phyloP scores from a whole-genome alignment of 306 rosid genomes.

The Rubus idaeus region DNA sequence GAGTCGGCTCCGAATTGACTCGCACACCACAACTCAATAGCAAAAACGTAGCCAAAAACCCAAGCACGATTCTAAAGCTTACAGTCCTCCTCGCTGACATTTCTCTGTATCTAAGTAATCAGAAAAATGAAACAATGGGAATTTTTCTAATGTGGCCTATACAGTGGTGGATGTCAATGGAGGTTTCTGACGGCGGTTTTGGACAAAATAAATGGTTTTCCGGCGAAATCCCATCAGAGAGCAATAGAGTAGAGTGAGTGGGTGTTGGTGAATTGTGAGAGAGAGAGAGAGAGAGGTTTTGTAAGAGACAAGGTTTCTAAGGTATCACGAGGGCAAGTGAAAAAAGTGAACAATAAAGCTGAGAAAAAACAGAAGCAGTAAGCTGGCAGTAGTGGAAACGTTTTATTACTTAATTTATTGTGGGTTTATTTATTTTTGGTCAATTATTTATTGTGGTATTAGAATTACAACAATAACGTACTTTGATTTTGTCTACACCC shows the following conservation, averaged over 20 bases:
- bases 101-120: neutral
- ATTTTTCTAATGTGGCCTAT: neutral
- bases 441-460: neutral
- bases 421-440: neutral
- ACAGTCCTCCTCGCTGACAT: conserved; percentile 34
- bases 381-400: conserved; percentile 33
- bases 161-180: neutral
- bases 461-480: neutral
- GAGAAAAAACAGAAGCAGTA: conserved; percentile 23
- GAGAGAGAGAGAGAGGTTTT: conserved; percentile 8
- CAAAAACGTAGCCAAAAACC: conserved; percentile 24
- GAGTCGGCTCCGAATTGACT: conserved; percentile 66
- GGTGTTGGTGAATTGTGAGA: conserved; percentile 16
- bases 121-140: too few relatives aligned
- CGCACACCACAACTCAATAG: conserved; percentile 20
- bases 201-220: conserved; percentile 26
- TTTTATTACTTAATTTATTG: conserved; percentile 1
- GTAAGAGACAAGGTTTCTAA: conserved; percentile 23
- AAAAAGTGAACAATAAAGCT: conserved; percentile 36
- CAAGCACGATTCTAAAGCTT: conserved; percentile 7
- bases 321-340: conserved; percentile 46
- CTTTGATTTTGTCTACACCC: neutral
- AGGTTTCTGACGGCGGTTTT: conserved; percentile 10
- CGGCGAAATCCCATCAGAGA: conserved; percentile 48
- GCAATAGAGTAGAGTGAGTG: conserved; percentile 10